Base-by-base conservation (phyloP, 495 filamentous ascomycete species). In the Penicillium manginii region DNA sequence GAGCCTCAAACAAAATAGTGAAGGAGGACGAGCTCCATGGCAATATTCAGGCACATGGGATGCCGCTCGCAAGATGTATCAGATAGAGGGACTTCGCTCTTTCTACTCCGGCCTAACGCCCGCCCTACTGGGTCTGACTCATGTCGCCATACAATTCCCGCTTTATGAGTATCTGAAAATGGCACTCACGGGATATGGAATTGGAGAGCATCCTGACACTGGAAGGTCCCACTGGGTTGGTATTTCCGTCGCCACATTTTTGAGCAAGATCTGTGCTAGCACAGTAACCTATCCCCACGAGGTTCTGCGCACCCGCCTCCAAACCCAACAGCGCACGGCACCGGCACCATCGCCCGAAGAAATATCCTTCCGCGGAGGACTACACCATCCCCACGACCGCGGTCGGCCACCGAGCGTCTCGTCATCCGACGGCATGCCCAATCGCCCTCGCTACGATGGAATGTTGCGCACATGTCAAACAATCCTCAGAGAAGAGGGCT, bases 121-220 rank as follows among this genome's bases (percentile, higher is more conserved):
- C 3, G 96, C 94, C 3, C 81, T 99, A 17, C 82, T 99, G 17
- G 94, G 94, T 10, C 81, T 99, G 50, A 90, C 91, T 3, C 94
- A 99, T 69, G 94, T 99, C 40, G 96, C 96, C 17, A 92, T 99
- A 26, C 94, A 99, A 74, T 99, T 99, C 64, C 94, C 94, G 0
- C 83, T 94, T 7, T 98, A 98, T 73, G 94, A 99, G 70, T 93
- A 86, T 66, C 82, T 99, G 67, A 97, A 96, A 73, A 87, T 85
- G 70, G 87, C 86, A 60, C 93, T 99, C 64, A 97, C 93, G 1
- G 93, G 93, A 15, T 82, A 90, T 32, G 83, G 87, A 21, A 92
- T 96, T 80, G 93, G 96, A 23, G 81, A 86, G 50, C 75, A 80
- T 33, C 79, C 80, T 4, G 84, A 86, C 22, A 82, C 82, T 39